A percentile compares a stretch with the other conserved stretches of the same genome.
Conservation (phyloP, 2,329 filamentous ascomycete species). For the Aspergillus transmontanensis region DNA sequence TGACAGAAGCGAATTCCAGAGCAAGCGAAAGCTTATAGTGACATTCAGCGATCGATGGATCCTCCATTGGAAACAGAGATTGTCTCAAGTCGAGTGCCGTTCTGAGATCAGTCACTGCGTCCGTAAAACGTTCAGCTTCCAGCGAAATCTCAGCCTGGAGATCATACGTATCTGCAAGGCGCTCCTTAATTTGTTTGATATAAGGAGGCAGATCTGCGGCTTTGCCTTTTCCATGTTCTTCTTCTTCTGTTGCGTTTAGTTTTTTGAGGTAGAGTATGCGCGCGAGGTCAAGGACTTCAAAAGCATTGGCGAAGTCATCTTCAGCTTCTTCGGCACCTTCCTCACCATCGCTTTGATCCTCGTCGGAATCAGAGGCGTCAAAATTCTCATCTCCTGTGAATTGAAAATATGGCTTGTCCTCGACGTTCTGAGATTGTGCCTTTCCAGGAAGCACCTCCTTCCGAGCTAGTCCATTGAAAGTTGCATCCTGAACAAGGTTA, state of each 20-base stretch:
- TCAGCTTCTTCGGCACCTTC: constrained; percentile 62
- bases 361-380: constrained; percentile 70
- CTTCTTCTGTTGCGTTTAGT: constrained; percentile 52
- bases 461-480: constrained; percentile 25
- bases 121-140: constrained; percentile 88
- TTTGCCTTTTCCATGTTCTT: constrained; percentile 53
- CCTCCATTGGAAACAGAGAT: constrained; percentile 76
- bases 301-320: constrained; percentile 66
- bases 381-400: constrained; percentile 95
- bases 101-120: constrained; percentile 82
- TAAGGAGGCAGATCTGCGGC: constrained; percentile 43
- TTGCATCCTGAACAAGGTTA: constrained; percentile 30
- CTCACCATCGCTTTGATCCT: constrained; percentile 43
- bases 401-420: constrained; percentile 73
- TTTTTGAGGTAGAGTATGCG: constrained; percentile 62
- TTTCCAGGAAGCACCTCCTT: constrained; percentile 20
- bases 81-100: constrained; percentile 77
- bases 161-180: constrained; percentile 90
- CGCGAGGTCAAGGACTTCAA: constrained; percentile 65
- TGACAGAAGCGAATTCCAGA: constrained; percentile 87
- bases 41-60: constrained; percentile 85
- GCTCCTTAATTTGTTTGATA: constrained; percentile 71
- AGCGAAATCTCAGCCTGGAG: constrained; percentile 94
- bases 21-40: constrained; percentile 96
- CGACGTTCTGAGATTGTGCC: constrained; percentile 17